Base-by-base conservation (phyloP, 495 filamentous ascomycete genomes). In the Trichoderma virens region DNA sequence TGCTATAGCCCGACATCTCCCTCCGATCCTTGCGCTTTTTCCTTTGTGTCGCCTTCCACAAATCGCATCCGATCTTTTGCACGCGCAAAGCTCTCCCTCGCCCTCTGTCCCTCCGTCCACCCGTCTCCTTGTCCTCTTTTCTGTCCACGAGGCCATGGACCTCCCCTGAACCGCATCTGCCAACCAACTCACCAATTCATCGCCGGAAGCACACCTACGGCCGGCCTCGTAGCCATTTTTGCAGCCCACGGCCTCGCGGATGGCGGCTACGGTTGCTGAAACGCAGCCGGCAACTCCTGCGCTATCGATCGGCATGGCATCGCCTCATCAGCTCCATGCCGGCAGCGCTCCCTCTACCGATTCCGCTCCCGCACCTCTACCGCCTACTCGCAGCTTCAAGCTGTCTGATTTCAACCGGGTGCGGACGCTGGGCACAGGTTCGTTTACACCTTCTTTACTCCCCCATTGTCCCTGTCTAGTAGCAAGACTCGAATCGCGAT, bases 381-480 rank as follows among this genome's bases (percentile, higher is more conserved):
- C 61, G 68, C 34, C 38, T 6, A 62, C 61, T 23, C 23, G 59
- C 5, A 63, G 71, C 45, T 69, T 80, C 43, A 68, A 73, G 54
- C 64, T 92, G 31, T 78, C 81, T 64, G 93, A 98, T 75, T 97
- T 98, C 72, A 76, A 87, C 45, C 82, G 93, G 27, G 79, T 97
- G 67, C 93, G 92, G 74, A 98, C 93, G 25, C 80, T 98, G 63
- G 94, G 94, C 64, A 96, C 92, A 25, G 91, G 91, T 93, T 73
- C 61, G 76, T 67, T 41, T 60, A 43, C 9, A 59, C 32, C 51
- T 39, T 23, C 25, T 25, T n/a, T n/a, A 35, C 61, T 65, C 59
- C 45, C 35, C 27, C 30, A 30, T 35, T 32, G 60, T 30, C 11
- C 23, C 23, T 18, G 13, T 59, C 47, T 25, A 65, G 41, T 41